Base-by-base conservation (phyloP, 345 rosid species). In the Salix purpurea region DNA sequence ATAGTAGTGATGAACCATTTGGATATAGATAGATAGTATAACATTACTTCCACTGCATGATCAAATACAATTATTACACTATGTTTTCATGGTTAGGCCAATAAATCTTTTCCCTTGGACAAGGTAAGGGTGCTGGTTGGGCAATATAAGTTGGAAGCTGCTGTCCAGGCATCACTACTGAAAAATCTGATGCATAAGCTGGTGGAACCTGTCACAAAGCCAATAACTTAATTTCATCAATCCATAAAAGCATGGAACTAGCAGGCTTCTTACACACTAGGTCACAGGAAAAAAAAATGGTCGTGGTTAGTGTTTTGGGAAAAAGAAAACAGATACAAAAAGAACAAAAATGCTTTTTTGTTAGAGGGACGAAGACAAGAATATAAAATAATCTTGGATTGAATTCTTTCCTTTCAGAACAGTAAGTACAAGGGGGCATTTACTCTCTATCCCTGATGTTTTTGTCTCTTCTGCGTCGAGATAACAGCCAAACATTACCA, bases 111-210 rank as follows among this genome's bases (percentile, higher is more conserved):
- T 94, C 97, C 83, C 97, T 89, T 16, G 78, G 77, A 78, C 97
- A 91, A 65, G 97, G 93, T n/a, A 92, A 85, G n/a, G 98, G 97
- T 62, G 96, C 90, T n/a, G 91, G 93, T 74, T 88, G 91, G 15
- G 98, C 98, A 69, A 94, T 89, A 83, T 78, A 88, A 70, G 96
- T 91, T 16, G 99, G 97, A 46, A 83, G 50, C 23, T 85, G 83
- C 76, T 90, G 89, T 67, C 97, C 98, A 2, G 98, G 98, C 97
- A 94, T 94, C 86, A 89, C 73, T 40, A 93, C 97, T 40, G 96
- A 90, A 79, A 87, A 88, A 84, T 92, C 97, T 12, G 87, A 79
- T 60, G 87, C 86, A 69, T 81, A 80, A 36, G 83, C 40, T 79
- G 76, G 75, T 32, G 80, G 77, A 39, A 83, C 87, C 95, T 87